Evolutionary conservation across 305 asterid species (phyloP).

Genomic region (Solanum hybrid): DNA sequence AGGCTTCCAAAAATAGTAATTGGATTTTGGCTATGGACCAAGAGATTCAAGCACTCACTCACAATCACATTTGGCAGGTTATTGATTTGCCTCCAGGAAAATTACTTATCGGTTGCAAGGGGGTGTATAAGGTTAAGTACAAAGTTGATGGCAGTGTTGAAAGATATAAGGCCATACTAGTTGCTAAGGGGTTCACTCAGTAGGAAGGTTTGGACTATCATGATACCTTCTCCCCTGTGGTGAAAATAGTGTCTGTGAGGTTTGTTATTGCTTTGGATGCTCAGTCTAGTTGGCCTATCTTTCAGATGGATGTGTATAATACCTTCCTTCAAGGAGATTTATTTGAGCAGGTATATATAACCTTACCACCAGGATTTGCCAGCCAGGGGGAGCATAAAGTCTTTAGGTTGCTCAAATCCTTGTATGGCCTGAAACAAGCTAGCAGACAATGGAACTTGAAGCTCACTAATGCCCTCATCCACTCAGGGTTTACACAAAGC

Average conservation of each 20-base stretch:
- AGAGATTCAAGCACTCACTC: neutral
- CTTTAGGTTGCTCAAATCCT: neutral
- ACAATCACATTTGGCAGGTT: neutral
- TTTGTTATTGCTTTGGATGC: neutral
- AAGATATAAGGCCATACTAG: neutral
- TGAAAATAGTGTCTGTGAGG: neutral
- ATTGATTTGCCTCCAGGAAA: neutral
- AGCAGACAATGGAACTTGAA: neutral
- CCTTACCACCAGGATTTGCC: neutral
- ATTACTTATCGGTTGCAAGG: neutral
- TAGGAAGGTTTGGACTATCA: neutral
- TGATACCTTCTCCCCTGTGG: neutral
- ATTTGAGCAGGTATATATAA: neutral
- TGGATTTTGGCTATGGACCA: neutral
- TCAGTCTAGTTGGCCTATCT: neutral
- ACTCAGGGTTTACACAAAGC: neutral
- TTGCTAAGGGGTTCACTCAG: neutral
- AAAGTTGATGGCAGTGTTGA: neutral
- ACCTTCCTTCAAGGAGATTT: neutral
- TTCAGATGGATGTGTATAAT: neutral
- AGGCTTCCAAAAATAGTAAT: neutral
- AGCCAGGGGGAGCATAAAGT: neutral
- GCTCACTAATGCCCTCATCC: neutral
- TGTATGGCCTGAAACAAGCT: too few relatives aligned
- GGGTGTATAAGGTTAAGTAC: neutral